Percentiles rank a stretch among this genome's conserved stretches.
Conservation (phyloP, 805 yeast genomes). For the Wickerhamomyces mucosus region DNA sequence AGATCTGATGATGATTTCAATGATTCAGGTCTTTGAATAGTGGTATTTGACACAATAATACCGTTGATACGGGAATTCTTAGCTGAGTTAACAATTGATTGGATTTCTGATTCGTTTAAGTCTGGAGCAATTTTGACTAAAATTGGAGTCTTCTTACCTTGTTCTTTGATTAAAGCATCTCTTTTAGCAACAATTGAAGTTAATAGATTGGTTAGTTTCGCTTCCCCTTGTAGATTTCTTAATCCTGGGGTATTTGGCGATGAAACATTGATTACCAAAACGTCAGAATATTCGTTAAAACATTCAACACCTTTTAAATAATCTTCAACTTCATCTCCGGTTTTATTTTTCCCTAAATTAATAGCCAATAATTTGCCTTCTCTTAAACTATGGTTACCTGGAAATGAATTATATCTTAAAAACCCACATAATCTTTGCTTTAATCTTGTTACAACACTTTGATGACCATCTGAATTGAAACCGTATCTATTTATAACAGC, state of each 20-base stretch:
- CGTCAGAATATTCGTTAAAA: constrained; percentile 81
- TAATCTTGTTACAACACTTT: constrained; percentile 58
- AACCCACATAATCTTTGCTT: constrained; percentile 47
- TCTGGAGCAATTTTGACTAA: constrained; percentile 94
- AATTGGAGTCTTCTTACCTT: constrained; percentile 57
- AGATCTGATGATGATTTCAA: constrained; percentile 42
- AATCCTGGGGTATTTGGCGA: constrained; percentile 96
- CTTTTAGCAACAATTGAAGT: constrained; percentile 63
- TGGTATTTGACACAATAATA: constrained; percentile 86
- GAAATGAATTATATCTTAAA: constrained; percentile 14
- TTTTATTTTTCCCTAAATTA: constrained; percentile 87
- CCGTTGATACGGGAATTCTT: constrained; percentile 78
- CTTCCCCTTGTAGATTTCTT: constrained; percentile 74
- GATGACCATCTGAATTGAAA: constrained; percentile 86
- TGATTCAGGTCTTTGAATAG: constrained; percentile 67
- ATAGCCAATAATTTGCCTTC: constrained; percentile 63
- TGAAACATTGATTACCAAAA: constrained; percentile 82
- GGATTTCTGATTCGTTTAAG: constrained; percentile 69
- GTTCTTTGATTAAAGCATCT: constrained; percentile 35
- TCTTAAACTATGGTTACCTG: constrained; percentile 37
- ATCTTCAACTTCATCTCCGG: constrained; percentile 83
- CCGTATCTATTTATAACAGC: constrained; percentile 95
- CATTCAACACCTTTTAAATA: constrained; percentile 76
- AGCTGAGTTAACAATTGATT: constrained; percentile 75
- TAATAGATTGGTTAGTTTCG: constrained; percentile 59